phyloP scores from a whole-genome alignment of 768 basidiomycete species.

The Inosperma sp. region DNA sequence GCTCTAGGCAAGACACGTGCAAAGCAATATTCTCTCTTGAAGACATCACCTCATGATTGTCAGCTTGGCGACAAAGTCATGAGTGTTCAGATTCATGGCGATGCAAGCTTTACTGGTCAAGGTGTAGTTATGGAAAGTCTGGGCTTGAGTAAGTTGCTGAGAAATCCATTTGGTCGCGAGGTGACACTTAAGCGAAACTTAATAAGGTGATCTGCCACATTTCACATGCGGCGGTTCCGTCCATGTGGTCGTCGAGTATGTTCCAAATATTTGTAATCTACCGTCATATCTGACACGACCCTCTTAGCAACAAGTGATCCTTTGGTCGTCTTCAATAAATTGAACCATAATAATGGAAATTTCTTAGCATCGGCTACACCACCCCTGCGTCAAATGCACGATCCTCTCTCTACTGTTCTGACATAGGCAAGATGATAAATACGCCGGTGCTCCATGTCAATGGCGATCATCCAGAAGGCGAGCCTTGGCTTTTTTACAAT shows the following conservation, averaged over 20 bases:
- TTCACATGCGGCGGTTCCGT: conserved; percentile 88
- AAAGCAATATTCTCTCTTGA: conserved; percentile 81
- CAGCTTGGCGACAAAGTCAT: conserved; percentile 67
- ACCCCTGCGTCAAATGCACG: conserved; percentile 82
- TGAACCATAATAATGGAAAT: not conserved
- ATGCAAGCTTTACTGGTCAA: conserved; percentile 88
- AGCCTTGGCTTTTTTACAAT: conserved; percentile 4
- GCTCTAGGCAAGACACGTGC: conserved; percentile 88
- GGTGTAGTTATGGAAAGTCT: conserved; percentile 87
- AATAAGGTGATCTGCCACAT: conserved; percentile 77
- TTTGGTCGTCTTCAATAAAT: not conserved
- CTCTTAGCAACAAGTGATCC: conserved; percentile 53
- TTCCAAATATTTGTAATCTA: conserved; percentile 12
- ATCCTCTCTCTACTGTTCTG: conserved; percentile 84
- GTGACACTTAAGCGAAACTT: not conserved
- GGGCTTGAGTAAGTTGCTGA: conserved; percentile 59
- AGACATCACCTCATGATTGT: conserved; percentile 52
- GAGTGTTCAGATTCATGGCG: conserved; percentile 89
- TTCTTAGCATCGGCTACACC: conserved; percentile 79
- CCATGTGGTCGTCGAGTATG: conserved; percentile 88
- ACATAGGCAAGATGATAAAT: conserved; percentile 86
- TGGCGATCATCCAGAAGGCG: conserved; percentile 85
- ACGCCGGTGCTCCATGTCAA: conserved; percentile 89
- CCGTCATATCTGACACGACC: not conserved
- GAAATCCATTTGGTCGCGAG: not conserved